phyloP scores from a whole-genome alignment of 2,329 filamentous ascomycete genomes.

The Fusarium palustre region DNA sequence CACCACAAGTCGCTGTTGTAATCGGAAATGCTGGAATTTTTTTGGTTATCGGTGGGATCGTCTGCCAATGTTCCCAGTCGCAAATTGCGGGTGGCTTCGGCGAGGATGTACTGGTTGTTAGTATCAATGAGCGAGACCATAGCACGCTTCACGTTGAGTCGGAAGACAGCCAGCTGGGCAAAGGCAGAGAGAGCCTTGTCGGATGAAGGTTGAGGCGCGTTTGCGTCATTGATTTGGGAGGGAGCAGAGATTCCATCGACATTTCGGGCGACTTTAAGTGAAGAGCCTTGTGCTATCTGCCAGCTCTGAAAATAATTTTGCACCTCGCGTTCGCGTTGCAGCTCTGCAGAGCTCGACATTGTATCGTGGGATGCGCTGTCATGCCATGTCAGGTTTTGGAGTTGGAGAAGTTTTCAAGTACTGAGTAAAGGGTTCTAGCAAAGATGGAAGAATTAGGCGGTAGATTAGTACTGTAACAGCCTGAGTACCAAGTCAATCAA shows the following conservation, averaged over 20 bases:
- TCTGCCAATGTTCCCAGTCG: conserved; percentile 52
- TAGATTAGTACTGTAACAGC: background rate
- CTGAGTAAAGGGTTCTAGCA: background rate
- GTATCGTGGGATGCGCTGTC: conserved; percentile 13
- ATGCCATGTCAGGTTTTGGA: conserved; percentile 15
- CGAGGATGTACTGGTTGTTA: conserved; percentile 62
- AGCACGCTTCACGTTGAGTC: conserved; percentile 59
- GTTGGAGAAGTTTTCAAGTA: no score
- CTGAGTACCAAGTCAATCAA: no score
- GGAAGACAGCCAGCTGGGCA: conserved; percentile 63
- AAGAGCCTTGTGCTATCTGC: conserved; percentile 50
- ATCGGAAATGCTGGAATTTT: background rate
- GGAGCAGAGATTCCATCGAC: conserved; percentile 49
- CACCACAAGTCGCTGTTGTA: conserved; percentile 52
- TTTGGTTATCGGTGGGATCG: background rate
- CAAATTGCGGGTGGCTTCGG: conserved; percentile 62
- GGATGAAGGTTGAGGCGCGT: conserved; percentile 49
- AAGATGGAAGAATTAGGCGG: background rate
- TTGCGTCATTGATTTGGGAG: conserved; percentile 43
- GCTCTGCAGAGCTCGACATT: conserved; percentile 46
- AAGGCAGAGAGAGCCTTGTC: conserved; percentile 58
- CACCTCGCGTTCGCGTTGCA: conserved; percentile 50
- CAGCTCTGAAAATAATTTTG: conserved; percentile 50
- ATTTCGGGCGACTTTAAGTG: conserved; percentile 49
- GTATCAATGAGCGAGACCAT: conserved; percentile 63